Evolutionary conservation across 2,329 filamentous ascomycete genomes (phyloP), one percentile per base, ranked within the genome.

Genomic region (Corniculantispora saksenae): DNA sequence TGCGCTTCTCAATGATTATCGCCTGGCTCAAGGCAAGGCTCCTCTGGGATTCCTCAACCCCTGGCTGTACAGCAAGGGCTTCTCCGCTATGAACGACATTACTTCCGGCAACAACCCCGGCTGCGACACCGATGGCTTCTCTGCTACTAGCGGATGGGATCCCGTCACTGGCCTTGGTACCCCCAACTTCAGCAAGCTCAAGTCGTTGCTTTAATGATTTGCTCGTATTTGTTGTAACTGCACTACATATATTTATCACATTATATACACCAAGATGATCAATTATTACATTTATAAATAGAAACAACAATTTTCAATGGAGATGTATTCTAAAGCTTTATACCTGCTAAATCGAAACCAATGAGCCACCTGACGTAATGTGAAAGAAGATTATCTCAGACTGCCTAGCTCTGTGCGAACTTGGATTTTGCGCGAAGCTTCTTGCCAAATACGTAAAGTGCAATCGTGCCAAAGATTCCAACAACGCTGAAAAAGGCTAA

Each of bases 11-110:
- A 82, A 82, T 48, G 79, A 80, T 35, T 79, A 79, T 50, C 72
- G 79, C 15, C 69, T 78, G 45, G 75, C 73, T 2, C 69, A 72
- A 32, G 75, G 74, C 1, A 71, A 74, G 68, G 56, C 74, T 1
- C 72, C 79, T 1, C 71, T 82, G 21, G 80, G 81, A 1, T 83
- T 82, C 66, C 70, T 82, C 5, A 82, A 82, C 64, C 80, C 80
- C 0, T 77, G 74, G 72, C 68, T 79, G 54, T 80, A 79, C 69
- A 71, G 70, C 53, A 65, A 63, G 71, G 9, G 67, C 79, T 57
- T 77, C 75, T 8, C 68, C 67, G 32, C 70, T 72, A 71, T 80
- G 55, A 79, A 79, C 63, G 78, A 80, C 64, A 74, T 80, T 45
- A 79, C 74, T 1, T 60, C 68, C 27, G 78, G 78, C n/a, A 72